Percentiles rank a stretch among this genome's conserved stretches.
These are phyloP conservation scores for Trametes cingulata DNA, from an alignment of 768 basidiomycete genomes.

Conservation along the genomic window DNA sequence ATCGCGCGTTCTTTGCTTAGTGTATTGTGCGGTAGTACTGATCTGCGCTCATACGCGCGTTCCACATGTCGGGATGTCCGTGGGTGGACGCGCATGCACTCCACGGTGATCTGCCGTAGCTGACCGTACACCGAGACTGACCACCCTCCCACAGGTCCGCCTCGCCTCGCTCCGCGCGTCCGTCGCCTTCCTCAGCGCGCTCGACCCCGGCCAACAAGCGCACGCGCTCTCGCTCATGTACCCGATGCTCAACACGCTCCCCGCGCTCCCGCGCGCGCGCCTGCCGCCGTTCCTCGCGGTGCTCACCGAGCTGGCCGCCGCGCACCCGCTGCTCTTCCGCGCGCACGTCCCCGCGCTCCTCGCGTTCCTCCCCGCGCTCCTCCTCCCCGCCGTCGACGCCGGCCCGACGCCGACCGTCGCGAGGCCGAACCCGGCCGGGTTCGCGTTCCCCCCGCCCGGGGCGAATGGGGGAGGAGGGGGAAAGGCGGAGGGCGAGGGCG, in stretches of 20 bases:
- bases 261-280: conserved; percentile 51
- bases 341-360: conserved; percentile 70
- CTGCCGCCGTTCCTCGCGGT: conserved; percentile 67
- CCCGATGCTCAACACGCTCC: conserved; percentile 76
- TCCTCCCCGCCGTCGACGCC: conserved; percentile 62
- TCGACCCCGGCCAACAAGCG: conserved; percentile 59
- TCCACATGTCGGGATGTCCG: too few species aligned
- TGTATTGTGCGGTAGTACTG: too few species aligned
- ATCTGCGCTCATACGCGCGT: too few species aligned
- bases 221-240: conserved; percentile 62
- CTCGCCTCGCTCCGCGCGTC: conserved; percentile 71
- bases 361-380: conserved; percentile 67
- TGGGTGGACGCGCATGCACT: too few species aligned
- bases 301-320: conserved; percentile 68
- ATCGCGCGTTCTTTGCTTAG: too few species aligned
- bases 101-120: too few species aligned
- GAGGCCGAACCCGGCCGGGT: conserved; percentile 43
- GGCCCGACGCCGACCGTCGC: conserved; percentile 55
- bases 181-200: conserved; percentile 65
- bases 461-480: conserved; percentile 32
- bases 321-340: conserved; percentile 70
- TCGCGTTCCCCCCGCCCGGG: conserved; percentile 40
- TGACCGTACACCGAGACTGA: not conserved
- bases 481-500: conserved; percentile 39
- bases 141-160: conserved; percentile 52